Evolutionary conservation across 2,329 filamentous ascomycete species (phyloP).

Genomic region (Beauveria medogensis): DNA sequence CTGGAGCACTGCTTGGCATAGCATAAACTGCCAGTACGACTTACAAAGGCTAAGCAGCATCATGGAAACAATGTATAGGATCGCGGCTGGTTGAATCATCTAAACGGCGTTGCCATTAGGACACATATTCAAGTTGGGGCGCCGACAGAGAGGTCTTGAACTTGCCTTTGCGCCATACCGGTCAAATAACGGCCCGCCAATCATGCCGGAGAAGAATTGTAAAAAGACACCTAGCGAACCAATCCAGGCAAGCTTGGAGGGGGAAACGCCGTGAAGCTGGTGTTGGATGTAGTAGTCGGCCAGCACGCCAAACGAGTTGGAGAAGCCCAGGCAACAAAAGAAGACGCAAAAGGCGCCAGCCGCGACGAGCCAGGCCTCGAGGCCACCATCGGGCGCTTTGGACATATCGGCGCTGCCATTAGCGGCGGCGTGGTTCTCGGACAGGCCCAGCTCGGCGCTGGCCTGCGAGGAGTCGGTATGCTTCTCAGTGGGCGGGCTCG

Average conservation of each 20-base stretch:
- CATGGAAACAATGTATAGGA: slow-evolving; percentile 29
- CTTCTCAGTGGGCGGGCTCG: background rate
- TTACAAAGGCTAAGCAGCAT: slow-evolving; percentile 37
- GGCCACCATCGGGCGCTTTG: slow-evolving; percentile 24
- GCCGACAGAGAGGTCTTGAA: background rate
- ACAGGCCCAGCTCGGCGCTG: background rate
- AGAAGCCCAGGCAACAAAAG: slow-evolving; percentile 32
- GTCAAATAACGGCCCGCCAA: slow-evolving; percentile 34
- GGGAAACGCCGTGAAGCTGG: slow-evolving; percentile 22
- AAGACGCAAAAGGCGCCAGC: slow-evolving; percentile 26
- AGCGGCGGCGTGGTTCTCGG: background rate
- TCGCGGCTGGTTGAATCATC: slow-evolving; percentile 24
- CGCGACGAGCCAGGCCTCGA: slow-evolving; percentile 34
- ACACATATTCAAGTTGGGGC: background rate
- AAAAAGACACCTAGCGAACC: slow-evolving; percentile 30
- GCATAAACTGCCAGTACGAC: slow-evolving; percentile 44
- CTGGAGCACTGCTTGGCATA: slow-evolving; percentile 38
- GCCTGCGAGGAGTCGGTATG: no score
- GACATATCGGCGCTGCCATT: background rate
- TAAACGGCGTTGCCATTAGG: slow-evolving; percentile 9
- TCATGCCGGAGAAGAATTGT: slow-evolving; percentile 24
- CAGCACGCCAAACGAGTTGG: slow-evolving; percentile 38
- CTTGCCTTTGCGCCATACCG: slow-evolving; percentile 26
- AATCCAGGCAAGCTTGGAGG: slow-evolving; percentile 34
- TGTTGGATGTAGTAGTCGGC: slow-evolving; percentile 34